These are phyloP conservation scores for Populus hybrid DNA, from an alignment of 441 rosid genomes.

Conservation along the genomic window DNA sequence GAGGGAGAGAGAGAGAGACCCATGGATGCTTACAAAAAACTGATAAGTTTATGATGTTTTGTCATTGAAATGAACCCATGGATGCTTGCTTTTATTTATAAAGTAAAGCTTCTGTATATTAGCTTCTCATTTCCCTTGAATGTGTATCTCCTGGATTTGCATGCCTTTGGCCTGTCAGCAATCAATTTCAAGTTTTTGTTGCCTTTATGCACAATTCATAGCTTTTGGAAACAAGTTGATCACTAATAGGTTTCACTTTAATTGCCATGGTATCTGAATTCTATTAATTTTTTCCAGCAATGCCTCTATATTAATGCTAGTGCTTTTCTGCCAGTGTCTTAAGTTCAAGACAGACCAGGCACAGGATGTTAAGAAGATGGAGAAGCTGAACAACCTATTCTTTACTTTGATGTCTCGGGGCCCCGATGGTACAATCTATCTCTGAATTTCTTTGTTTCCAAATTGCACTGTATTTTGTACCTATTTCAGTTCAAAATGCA, in stretches of 20 bases:
- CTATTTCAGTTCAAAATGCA: background rate
- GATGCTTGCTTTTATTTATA: background rate
- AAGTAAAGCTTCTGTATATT: background rate
- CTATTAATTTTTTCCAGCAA: background rate
- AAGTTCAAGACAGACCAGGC: slow-evolving; percentile 98
- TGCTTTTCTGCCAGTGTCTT: slow-evolving; percentile 54
- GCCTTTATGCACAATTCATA: no score
- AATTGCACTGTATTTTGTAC: slow-evolving; percentile 1
- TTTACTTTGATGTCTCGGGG: slow-evolving; percentile 90
- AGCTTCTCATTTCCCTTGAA: background rate
- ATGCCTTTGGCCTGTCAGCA: background rate
- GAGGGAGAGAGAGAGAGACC: no score
- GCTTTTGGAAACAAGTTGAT: background rate
- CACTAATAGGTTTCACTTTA: background rate
- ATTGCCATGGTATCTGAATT: background rate
- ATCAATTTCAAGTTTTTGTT: background rate
- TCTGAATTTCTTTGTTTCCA: background rate
- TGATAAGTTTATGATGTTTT: background rate
- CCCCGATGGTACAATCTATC: slow-evolving; percentile 62
- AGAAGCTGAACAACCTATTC: slow-evolving; percentile 86
- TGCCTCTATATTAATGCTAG: background rate
- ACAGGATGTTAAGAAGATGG: slow-evolving; percentile 98
- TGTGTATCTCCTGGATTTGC: background rate
- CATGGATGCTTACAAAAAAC: no score
- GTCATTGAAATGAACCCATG: background rate